Evolutionary conservation across 805 yeast genomes (phyloP).

Genomic region (Candida insectalens): DNA sequence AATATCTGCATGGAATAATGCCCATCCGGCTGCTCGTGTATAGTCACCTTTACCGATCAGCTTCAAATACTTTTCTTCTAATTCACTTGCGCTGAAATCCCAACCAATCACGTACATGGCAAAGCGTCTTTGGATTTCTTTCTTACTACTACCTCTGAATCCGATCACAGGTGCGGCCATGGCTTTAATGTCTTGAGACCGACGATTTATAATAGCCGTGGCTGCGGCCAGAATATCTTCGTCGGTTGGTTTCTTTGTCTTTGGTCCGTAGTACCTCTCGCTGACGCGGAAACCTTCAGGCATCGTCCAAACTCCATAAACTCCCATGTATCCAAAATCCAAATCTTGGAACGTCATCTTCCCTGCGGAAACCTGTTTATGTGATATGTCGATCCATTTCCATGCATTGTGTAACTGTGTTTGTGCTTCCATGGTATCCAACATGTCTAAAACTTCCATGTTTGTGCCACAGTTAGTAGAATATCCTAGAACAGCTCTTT

Average conservation of each 20-base stretch:
- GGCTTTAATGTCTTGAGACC: slow-evolving; percentile 35
- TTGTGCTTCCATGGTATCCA: slow-evolving; percentile 40
- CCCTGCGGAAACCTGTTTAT: slow-evolving; percentile 51
- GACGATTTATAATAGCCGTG: slow-evolving; percentile 33
- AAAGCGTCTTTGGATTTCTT: slow-evolving; percentile 59
- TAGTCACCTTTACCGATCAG: slow-evolving; percentile 50
- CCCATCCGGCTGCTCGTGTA: slow-evolving; percentile 97
- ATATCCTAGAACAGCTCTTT: slow-evolving; percentile 66
- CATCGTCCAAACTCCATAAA: slow-evolving; percentile 83
- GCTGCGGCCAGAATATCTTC: slow-evolving; percentile 38
- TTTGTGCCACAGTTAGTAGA: slow-evolving; percentile 60
- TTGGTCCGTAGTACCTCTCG: slow-evolving; percentile 31
- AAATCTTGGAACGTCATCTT: slow-evolving; percentile 59
- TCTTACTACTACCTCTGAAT: slow-evolving; percentile 35
- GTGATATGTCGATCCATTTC: slow-evolving; percentile 82
- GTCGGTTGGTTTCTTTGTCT: slow-evolving; percentile 24
- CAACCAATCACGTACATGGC: slow-evolving; percentile 86
- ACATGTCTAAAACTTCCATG: slow-evolving; percentile 44
- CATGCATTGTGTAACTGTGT: slow-evolving; percentile 69
- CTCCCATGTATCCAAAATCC: slow-evolving; percentile 84
- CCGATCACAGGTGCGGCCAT: slow-evolving; percentile 33
- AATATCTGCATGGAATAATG: slow-evolving; percentile 87
- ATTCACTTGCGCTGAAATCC: slow-evolving; percentile 69
- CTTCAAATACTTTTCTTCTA: slow-evolving; percentile 55
- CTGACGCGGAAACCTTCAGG: slow-evolving; percentile 33